Conservation (phyloP, 345 rosid species). For the Populus davidiana region DNA sequence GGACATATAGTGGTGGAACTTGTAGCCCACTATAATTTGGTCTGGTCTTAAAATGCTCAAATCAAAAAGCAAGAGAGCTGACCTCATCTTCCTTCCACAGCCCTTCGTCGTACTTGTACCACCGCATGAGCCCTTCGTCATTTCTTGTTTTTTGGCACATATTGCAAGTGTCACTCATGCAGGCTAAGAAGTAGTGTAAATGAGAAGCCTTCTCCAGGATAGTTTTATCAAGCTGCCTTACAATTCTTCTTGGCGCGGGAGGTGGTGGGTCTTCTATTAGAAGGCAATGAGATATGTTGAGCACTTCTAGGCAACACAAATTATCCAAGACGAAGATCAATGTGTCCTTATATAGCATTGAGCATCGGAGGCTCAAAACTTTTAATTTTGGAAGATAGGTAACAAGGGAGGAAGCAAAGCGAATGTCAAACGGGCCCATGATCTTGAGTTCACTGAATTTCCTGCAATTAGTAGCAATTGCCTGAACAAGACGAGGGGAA, state of each 20-base stretch:
- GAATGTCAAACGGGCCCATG: constrained; percentile 68
- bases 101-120: constrained; percentile 84
- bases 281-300: constrained; percentile 78
- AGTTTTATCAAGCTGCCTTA: constrained; percentile 44
- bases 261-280: constrained; percentile 42
- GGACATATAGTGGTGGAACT: background rate
- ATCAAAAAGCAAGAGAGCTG: constrained; percentile 50
- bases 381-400: constrained; percentile 46
- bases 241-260: constrained; percentile 39
- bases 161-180: constrained; percentile 55
- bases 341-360: constrained; percentile 53
- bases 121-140: constrained; percentile 81
- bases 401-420: constrained; percentile 47
- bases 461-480: constrained; percentile 65
- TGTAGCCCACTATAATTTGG: background rate
- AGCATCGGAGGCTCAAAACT: constrained; percentile 71
- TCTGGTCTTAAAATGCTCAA: constrained; percentile 6
- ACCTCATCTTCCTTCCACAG: constrained; percentile 77
- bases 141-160: constrained; percentile 67
- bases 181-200: constrained; percentile 52
- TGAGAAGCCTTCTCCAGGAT: constrained; percentile 52
- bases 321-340: constrained; percentile 53
- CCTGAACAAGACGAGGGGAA: constrained; percentile 58
- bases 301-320: constrained; percentile 57
- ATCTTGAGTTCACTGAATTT: constrained; percentile 65